These are phyloP conservation scores for Yarrowia galli DNA, from an alignment of 1,139 yeast species.

Conservation along the genomic window DNA sequence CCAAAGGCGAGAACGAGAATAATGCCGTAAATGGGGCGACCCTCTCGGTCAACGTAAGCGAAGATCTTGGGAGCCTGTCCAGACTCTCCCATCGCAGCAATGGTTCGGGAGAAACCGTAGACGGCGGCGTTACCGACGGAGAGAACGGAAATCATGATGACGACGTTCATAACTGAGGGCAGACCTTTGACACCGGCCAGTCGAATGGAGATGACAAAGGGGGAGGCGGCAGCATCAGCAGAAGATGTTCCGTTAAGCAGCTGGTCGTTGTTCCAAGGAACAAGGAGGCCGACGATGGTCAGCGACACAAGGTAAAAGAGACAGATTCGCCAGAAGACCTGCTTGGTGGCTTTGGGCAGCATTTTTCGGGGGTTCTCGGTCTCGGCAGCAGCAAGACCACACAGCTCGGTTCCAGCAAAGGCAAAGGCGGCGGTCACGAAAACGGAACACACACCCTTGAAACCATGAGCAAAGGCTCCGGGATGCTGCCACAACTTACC, in stretches of 20 bases:
- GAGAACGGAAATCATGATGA: conserved; percentile 69
- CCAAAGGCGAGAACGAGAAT: conserved; percentile 65
- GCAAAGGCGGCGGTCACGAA: conserved; percentile 90
- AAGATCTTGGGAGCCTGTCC: conserved; percentile 76
- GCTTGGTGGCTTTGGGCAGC: conserved; percentile 75
- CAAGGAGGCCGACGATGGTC: conserved; percentile 68
- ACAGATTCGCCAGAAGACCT: conserved; percentile 76
- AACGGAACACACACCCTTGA: conserved; percentile 81
- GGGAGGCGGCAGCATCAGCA: conserved; percentile 67
- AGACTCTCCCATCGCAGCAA: conserved; percentile 79
- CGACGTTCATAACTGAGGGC: conserved; percentile 75
- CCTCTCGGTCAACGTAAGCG: conserved; percentile 74
- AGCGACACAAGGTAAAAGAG: conserved; percentile 69
- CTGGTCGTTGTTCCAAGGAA: conserved; percentile 63
- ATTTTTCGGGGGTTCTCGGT: conserved; percentile 65
- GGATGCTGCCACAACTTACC: conserved; percentile 49
- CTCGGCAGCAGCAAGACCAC: conserved; percentile 77
- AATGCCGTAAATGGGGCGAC: conserved; percentile 77
- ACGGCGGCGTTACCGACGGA: conserved; percentile 80
- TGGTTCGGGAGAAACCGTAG: conserved; percentile 79
- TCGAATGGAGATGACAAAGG: conserved; percentile 72
- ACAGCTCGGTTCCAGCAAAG: conserved; percentile 83
- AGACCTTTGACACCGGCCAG: conserved; percentile 64
- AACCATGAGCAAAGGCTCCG: conserved; percentile 70
- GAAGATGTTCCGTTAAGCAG: conserved; percentile 58